These are phyloP conservation scores for Pascua sp. DNA, from an alignment of 1,284 basidiomycete species.

Conservation along the genomic window DNA sequence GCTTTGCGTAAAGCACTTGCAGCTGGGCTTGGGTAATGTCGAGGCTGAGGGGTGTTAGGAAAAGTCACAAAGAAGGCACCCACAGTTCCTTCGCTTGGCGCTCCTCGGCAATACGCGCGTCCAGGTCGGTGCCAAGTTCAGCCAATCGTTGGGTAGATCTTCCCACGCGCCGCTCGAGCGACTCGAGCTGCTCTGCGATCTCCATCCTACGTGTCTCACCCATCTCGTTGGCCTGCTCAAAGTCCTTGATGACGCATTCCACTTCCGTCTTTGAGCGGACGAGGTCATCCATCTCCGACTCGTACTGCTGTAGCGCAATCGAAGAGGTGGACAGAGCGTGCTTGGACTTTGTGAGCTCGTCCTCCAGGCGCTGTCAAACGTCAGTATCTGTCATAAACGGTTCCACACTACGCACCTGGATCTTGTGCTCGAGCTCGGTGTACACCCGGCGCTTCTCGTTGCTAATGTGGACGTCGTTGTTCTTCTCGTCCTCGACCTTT, in stretches of 20 bases:
- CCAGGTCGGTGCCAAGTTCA: conserved; percentile 64
- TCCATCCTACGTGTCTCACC: conserved; percentile 55
- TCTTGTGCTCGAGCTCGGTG: conserved; percentile 75
- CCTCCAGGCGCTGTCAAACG: conserved; percentile 62
- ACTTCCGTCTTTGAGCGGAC: conserved; percentile 73
- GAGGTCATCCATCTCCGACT: conserved; percentile 58
- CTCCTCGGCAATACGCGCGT: conserved; percentile 60
- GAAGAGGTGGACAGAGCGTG: conserved; percentile 67
- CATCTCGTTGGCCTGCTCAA: conserved; percentile 65
- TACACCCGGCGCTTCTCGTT: conserved; percentile 77
- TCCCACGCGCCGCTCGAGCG: conserved; percentile 60
- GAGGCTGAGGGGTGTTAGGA: conserved; percentile 49
- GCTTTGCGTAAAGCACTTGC: conserved; percentile 75
- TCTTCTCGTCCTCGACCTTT: conserved; percentile 68
- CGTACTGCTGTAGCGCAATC: conserved; percentile 39
- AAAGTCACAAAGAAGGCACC: conserved; percentile 8
- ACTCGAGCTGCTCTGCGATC: conserved; percentile 63
- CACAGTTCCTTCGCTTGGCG: conserved; percentile 60
- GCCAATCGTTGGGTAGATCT: conserved; percentile 63
- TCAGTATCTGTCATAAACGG: neutral
- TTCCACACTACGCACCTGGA: conserved; percentile 59
- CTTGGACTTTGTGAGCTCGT: conserved; percentile 65
- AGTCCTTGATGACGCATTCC: conserved; percentile 76
- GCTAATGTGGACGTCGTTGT: conserved; percentile 74
- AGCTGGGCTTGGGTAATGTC: conserved; percentile 70